A percentile compares a stretch with the other conserved stretches of the same genome.
These are phyloP conservation scores for Castanea sativa DNA, from an alignment of 306 rosid genomes.

Conservation along the genomic window DNA sequence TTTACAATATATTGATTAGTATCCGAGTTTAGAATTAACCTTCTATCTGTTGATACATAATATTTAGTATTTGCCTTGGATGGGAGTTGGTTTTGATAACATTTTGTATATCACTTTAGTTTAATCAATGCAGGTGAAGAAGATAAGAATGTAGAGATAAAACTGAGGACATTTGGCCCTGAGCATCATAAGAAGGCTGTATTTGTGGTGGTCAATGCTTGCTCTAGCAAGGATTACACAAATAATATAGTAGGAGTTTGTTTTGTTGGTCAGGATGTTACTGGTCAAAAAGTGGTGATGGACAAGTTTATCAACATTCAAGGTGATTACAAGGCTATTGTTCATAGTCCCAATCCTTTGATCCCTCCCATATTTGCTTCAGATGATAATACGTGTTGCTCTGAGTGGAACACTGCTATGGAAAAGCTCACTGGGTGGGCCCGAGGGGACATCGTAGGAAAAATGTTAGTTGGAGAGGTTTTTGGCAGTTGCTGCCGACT, in stretches of 20 bases:
- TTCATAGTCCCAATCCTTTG: slow-evolving; percentile 89
- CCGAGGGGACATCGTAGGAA: slow-evolving; percentile 67
- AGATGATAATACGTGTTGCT: slow-evolving; percentile 93
- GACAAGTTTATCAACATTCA: slow-evolving; percentile 95
- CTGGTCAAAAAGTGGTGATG: slow-evolving; percentile 92
- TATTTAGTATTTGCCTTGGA: slow-evolving; percentile 31
- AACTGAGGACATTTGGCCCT: slow-evolving; percentile 80
- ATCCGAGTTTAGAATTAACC: slow-evolving; percentile 28
- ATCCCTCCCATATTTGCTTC: slow-evolving; percentile 99
- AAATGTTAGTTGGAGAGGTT: slow-evolving; percentile 92
- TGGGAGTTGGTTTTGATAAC: slow-evolving; percentile 22
- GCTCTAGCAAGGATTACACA: slow-evolving; percentile 90
- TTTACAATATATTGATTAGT: slow-evolving; percentile 1
- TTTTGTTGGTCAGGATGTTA: slow-evolving; percentile 98
- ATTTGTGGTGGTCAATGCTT: slow-evolving; percentile 93
- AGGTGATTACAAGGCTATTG: slow-evolving; percentile 94
- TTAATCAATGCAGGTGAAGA: slow-evolving; percentile 87
- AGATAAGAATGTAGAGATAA: slow-evolving; percentile 90
- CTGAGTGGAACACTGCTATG: slow-evolving; percentile 98
- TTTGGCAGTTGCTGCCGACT: slow-evolving; percentile 87
- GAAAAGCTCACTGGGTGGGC: slow-evolving; percentile 95
- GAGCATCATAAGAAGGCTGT: slow-evolving; percentile 61
- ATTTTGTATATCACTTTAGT: slow-evolving; percentile 32
- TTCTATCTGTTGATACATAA: slow-evolving; percentile 21
- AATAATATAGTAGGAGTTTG: slow-evolving; percentile 90